Base-by-base conservation (phyloP, 345 rosid genomes). In the Brassica cretica region DNA sequence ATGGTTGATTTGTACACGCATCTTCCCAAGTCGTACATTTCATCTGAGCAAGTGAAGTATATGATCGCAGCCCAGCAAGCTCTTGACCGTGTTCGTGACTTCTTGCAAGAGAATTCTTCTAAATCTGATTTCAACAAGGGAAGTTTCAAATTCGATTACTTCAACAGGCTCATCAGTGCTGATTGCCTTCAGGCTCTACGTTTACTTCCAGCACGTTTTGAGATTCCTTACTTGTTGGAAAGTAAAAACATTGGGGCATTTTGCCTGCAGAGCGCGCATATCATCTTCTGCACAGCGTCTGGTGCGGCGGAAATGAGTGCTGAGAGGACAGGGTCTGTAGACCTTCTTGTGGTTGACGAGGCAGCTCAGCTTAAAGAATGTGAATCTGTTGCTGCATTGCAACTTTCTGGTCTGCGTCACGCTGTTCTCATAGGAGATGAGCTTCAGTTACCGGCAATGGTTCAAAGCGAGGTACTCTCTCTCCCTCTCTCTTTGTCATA, bases 281-380 rank as follows among this genome's bases (percentile, higher is more conserved):
- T 87, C 3, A 60, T 85, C 21, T 79, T 87, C 39, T 87, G 87
- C 10, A 85, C 88, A 1, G 78, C 84, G 15, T 84, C 87, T 0
- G 80, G 85, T 39, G 84, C 87, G 16, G 56, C 72, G 0, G 81
- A 72, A 5, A 33, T 85, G 59, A 68, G 51, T n/a, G 46, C 32
- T 2, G 29, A 3, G 25, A 60, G 69, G 19, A 71, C 29, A 3
- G 39, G 16, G 29, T 27, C 72, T 2, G 4, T 85, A 0, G 49
- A 79, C 0, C 51, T 87, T 62, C 24, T 87, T 68, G 83, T 87
- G 21, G 74, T 87, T 5, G 88, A 87, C 6, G 88, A 87, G 72
- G 90, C 88, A 0, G 84, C 90, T 46, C 87, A 87, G 77, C 80
- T 87, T 4, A 87, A 84, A 76, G 90, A 87, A 46, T 85, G 84